Percentiles rank a stretch among this genome's conserved stretches.
Evolutionary conservation across 164 flowering plant species (phyloP).

Genomic region (Buxus sempervirens): DNA sequence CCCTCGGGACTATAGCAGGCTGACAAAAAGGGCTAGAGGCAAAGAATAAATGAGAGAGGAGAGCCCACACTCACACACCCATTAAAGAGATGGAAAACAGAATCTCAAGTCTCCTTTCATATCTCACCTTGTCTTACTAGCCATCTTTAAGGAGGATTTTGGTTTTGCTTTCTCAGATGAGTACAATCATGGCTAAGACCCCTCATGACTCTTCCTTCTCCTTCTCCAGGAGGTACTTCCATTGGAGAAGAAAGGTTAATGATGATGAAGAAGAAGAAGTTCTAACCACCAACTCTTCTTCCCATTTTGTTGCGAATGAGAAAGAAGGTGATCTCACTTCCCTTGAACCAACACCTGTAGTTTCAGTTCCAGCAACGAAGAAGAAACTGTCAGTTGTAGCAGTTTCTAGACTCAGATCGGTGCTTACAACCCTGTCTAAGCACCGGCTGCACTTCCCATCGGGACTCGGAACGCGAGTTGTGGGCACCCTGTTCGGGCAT

Average conservation of each 20-base stretch:
- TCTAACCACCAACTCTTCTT: conserved; percentile 35
- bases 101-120: not conserved
- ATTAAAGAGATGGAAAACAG: not conserved
- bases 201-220: conserved; percentile 82
- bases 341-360: conserved; percentile 1
- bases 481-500: conserved; percentile 83
- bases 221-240: conserved; percentile 74
- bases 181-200: conserved; percentile 58
- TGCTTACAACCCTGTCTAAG: conserved; percentile 37
- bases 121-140: not conserved
- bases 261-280: conserved; percentile 38
- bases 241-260: conserved; percentile 54
- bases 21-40: not conserved
- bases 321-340: not conserved
- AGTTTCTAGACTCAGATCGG: conserved; percentile 50
- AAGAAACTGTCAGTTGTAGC: conserved; percentile 33
- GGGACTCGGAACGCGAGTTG: conserved; percentile 44
- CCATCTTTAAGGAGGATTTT: conserved; percentile 10
- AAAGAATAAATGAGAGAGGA: conserved; percentile 2
- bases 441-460: conserved; percentile 24
- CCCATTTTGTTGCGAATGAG: conserved; percentile 8
- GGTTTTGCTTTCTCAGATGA: conserved; percentile 32
- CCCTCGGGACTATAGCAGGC: not conserved
- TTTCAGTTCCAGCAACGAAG: conserved; percentile 1
- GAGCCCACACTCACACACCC: conserved; percentile 6